A percentile compares a stretch with the other conserved stretches of the same genome.
phyloP scores from a whole-genome alignment of 2,329 filamentous ascomycete species.

The Cladophialophora immunda region DNA sequence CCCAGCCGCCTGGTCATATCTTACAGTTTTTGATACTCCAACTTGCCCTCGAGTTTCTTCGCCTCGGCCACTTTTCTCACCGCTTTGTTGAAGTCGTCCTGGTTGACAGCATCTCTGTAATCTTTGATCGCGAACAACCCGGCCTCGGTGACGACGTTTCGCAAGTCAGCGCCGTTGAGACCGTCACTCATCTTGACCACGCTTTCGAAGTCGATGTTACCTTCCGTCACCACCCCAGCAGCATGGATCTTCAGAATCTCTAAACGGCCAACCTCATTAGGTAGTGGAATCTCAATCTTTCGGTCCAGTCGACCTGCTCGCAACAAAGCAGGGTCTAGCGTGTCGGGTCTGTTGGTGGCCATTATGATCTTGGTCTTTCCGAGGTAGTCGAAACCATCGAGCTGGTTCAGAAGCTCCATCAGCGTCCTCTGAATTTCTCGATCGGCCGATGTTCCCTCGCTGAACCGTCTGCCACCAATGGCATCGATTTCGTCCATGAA shows the following conservation, averaged over 20 bases:
- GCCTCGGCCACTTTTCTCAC: conserved; percentile 96
- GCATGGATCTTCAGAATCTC: conserved; percentile 99
- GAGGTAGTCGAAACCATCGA: conserved; percentile 98
- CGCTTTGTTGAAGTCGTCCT: conserved; percentile 99
- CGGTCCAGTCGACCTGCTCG: conserved; percentile 92
- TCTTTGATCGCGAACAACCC: conserved; percentile 98
- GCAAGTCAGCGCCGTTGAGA: conserved; percentile 94
- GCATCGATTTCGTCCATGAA: conserved; percentile 99
- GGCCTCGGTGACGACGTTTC: conserved; percentile 97
- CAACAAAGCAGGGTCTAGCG: conserved; percentile 89
- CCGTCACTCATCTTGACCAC: conserved; percentile 99
- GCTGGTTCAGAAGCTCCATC: conserved; percentile 98
- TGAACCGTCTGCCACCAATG: conserved; percentile 95
- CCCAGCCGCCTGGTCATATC: conserved; percentile 14
- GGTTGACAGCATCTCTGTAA: conserved; percentile 93
- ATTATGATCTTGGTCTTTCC: conserved; percentile 99
- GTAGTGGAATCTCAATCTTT: conserved; percentile 97
- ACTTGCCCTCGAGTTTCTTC: conserved; percentile 98
- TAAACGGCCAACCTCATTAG: conserved; percentile 93
- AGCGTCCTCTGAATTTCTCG: conserved; percentile 97
- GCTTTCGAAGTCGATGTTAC: conserved; percentile 97
- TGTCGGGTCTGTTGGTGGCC: conserved; percentile 98
- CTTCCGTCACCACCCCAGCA: conserved; percentile 83
- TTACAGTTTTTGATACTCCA: conserved; percentile 96
- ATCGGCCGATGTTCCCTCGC: conserved; percentile 95